Percentiles rank a stretch among this genome's conserved stretches.
Evolutionary conservation across 768 basidiomycete genomes (phyloP).

Genomic region (Rossbeevera mucosa): DNA sequence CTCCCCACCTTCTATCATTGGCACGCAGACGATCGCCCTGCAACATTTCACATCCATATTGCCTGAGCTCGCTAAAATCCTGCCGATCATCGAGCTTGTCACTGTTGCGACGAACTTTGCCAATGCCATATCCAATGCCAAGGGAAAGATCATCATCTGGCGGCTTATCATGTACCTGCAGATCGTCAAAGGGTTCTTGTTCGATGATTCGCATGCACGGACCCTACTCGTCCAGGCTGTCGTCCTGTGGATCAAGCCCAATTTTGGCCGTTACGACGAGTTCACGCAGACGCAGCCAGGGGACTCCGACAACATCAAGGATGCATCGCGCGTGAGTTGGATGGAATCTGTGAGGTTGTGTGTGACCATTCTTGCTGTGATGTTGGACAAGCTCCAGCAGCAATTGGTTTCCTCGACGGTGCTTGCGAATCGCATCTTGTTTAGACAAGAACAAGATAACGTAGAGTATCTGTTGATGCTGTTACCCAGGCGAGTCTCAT

Average conservation of each 20-base stretch:
- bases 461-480: conserved; percentile 80
- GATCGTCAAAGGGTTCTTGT: conserved; percentile 82
- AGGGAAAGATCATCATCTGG: conserved; percentile 88
- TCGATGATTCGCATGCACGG: conserved; percentile 77
- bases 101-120: conserved; percentile 84
- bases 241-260: conserved; percentile 91
- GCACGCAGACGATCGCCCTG: conserved; percentile 90
- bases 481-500: conserved; percentile 65
- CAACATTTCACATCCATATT: conserved; percentile 92
- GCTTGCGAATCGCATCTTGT: conserved; percentile 52
- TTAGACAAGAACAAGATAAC: conserved; percentile 85
- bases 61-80: conserved; percentile 81
- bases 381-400: conserved; percentile 86
- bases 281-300: conserved; percentile 55
- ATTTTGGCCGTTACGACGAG: conserved; percentile 91
- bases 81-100: conserved; percentile 77
- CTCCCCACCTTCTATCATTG: conserved; percentile 82
- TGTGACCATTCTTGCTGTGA: conserved; percentile 81
- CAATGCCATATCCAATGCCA: conserved; percentile 69
- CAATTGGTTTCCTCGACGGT: conserved; percentile 67
- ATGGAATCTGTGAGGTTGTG: conserved; percentile 87
- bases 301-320: conserved; percentile 63
- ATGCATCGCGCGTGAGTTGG: conserved; percentile 81
- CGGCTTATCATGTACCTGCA: conserved; percentile 93
- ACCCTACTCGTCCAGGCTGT: conserved; percentile 80